Evolutionary conservation across 768 basidiomycete genomes (phyloP).

Genomic region (Tubosaeta sp.): DNA sequence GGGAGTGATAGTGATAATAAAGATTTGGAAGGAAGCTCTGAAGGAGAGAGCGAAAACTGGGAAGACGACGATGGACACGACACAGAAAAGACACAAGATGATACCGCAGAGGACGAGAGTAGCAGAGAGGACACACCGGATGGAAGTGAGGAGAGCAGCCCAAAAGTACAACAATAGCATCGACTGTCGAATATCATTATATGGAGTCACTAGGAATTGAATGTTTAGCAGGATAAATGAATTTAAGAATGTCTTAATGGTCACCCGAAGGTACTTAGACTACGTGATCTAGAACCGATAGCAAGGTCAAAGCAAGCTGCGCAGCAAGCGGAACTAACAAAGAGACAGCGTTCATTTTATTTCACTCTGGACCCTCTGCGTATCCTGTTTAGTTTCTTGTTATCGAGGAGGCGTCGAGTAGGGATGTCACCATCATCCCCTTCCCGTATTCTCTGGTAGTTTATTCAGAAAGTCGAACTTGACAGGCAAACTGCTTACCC

Average conservation of each 20-base stretch:
- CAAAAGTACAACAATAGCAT: conserved; percentile 12
- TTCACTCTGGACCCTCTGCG: no score
- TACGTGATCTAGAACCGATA: no score
- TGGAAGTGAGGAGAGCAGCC: conserved; percentile 15
- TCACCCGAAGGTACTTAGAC: no score
- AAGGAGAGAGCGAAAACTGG: conserved; percentile 31
- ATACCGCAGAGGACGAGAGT: conserved; percentile 17
- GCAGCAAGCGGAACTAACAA: no score
- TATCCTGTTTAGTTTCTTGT: neutral
- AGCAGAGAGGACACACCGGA: conserved; percentile 14
- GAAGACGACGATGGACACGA: conserved; percentile 26
- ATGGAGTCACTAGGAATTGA: no score
- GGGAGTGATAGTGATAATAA: conserved; percentile 38
- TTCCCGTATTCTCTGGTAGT: conserved; percentile 23
- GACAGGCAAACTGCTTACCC: conserved; percentile 10
- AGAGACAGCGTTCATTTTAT: no score
- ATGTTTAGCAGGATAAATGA: no score
- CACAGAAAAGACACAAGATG: conserved; percentile 29
- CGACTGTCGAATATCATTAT: neutral
- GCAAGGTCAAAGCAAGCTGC: no score
- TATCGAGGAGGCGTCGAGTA: conserved; percentile 16
- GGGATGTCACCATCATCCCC: conserved; percentile 18
- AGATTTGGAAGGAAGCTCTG: conserved; percentile 28
- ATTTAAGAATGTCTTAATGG: no score
- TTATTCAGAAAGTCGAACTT: neutral